Evolutionary conservation across 352 stramenopile genomes (phyloP).

Genomic region (Albugo candida): DNA sequence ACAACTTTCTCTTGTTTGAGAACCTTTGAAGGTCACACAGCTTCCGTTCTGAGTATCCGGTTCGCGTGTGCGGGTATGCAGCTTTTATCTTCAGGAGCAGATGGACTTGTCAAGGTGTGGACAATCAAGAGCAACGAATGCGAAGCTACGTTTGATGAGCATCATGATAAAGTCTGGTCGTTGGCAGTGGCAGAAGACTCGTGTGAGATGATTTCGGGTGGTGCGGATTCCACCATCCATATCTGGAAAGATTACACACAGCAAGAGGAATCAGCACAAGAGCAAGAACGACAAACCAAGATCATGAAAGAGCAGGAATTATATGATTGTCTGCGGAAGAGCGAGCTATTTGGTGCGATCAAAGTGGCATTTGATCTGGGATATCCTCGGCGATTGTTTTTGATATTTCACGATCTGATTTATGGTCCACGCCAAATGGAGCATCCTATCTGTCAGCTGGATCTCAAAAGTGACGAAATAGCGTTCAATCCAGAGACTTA

Average conservation of each 20-base stretch:
- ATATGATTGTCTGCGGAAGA: slow-evolving; percentile 84
- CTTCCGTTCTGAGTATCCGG: slow-evolving; percentile 74
- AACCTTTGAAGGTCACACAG: slow-evolving; percentile 91
- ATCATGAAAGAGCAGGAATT: slow-evolving; percentile 91
- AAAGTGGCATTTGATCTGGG: slow-evolving; percentile 83
- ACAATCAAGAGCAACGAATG: slow-evolving; percentile 97
- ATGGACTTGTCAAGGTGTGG: slow-evolving; percentile 96
- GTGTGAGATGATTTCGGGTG: slow-evolving; percentile 83
- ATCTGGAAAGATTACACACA: slow-evolving; percentile 90
- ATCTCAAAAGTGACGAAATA: slow-evolving; percentile 11
- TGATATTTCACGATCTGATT: slow-evolving; percentile 74
- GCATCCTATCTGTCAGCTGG: slow-evolving; percentile 11
- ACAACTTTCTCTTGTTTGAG: slow-evolving; percentile 90
- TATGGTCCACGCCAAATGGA: slow-evolving; percentile 50
- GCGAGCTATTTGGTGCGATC: slow-evolving; percentile 77
- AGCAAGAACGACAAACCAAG: slow-evolving; percentile 75
- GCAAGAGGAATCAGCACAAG: slow-evolving; percentile 66
- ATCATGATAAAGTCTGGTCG: slow-evolving; percentile 96
- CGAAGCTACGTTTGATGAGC: slow-evolving; percentile 90
- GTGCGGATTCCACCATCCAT: slow-evolving; percentile 88
- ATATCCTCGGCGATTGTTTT: slow-evolving; percentile 86
- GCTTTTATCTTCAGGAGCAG: slow-evolving; percentile 87
- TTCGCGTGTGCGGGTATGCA: slow-evolving; percentile 85
- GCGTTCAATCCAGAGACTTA: slow-evolving; percentile 33
- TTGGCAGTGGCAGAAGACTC: slow-evolving; percentile 79